These are phyloP conservation scores for Debaryomyces tyrocola DNA, from an alignment of 805 yeast species.

Conservation along the genomic window DNA sequence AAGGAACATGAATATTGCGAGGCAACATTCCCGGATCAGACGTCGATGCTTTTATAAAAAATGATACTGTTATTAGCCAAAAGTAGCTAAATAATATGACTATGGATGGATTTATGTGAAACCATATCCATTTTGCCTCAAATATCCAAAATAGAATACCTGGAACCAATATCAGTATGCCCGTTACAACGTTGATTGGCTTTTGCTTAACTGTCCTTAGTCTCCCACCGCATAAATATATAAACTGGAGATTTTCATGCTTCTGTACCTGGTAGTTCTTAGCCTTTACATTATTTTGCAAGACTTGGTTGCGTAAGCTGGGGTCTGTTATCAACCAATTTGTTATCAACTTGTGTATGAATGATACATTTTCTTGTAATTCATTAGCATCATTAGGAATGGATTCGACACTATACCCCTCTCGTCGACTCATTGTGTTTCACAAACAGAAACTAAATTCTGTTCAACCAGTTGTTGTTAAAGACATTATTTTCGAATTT, in stretches of 20 bases:
- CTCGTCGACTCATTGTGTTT: background rate
- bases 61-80: conserved; percentile 50
- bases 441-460: background rate
- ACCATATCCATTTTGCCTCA: conserved; percentile 57
- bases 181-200: conserved; percentile 41
- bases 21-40: conserved; percentile 75
- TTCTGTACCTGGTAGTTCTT: conserved; percentile 47
- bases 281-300: conserved; percentile 1
- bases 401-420: background rate
- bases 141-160: conserved; percentile 52
- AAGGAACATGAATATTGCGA: conserved; percentile 58
- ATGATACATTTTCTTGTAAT: background rate
- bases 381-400: background rate
- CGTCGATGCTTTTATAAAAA: conserved; percentile 54
- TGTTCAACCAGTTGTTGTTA: background rate
- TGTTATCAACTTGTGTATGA: conserved; percentile 16
- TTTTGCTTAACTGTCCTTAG: conserved; percentile 42
- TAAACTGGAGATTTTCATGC: conserved; percentile 30
- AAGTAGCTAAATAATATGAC: conserved; percentile 59
- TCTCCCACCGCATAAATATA: conserved; percentile 68
- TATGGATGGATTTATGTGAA: conserved; percentile 51
- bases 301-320: conserved; percentile 4
- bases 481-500: background rate
- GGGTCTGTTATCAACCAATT: conserved; percentile 33
- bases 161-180: conserved; percentile 38